Conservation (phyloP, 2,329 filamentous ascomycete genomes). For the Aspergillus spinulosporus region DNA sequence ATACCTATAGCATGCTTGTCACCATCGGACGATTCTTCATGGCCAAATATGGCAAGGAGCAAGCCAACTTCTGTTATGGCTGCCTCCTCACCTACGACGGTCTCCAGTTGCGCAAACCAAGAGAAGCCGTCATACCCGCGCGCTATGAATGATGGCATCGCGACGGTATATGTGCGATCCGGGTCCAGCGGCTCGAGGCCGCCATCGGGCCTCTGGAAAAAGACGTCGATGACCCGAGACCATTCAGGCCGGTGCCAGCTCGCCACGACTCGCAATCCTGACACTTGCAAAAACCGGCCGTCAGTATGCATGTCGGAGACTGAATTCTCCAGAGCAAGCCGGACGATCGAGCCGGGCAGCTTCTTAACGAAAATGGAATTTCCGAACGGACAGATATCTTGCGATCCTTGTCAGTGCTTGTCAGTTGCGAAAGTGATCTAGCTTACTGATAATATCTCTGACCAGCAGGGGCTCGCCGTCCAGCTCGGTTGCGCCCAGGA, state of each 20-base stretch:
- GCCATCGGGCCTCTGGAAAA: slow-evolving; percentile 10
- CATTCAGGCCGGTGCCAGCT: slow-evolving; percentile 21
- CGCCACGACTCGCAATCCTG: slow-evolving; percentile 20
- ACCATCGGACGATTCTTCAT: slow-evolving; percentile 1
- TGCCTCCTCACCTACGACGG: slow-evolving; percentile 23
- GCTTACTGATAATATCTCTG: slow-evolving; percentile 26
- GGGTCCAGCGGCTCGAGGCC: slow-evolving; percentile 9
- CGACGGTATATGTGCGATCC: slow-evolving; percentile 14
- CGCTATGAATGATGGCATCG: slow-evolving; percentile 23
- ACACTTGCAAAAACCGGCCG: slow-evolving; percentile 28
- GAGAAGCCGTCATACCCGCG: slow-evolving; percentile 27
- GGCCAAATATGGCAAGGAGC: slow-evolving; percentile 18
- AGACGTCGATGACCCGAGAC: slow-evolving; percentile 10
- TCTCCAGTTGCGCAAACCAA: slow-evolving; percentile 21
- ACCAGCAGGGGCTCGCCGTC: slow-evolving; percentile 17
- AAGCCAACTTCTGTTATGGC: slow-evolving; percentile 28
- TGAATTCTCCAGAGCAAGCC: slow-evolving; percentile 25
- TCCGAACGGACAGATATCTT: slow-evolving; percentile 27
- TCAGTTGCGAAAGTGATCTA: not conserved
- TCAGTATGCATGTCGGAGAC: slow-evolving; percentile 29
- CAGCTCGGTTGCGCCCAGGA: slow-evolving; percentile 14
- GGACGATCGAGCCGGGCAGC: slow-evolving; percentile 18
- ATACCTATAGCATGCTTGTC: slow-evolving; percentile 6
- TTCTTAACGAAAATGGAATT: slow-evolving; percentile 27
- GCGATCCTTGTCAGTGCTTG: not conserved